A percentile compares a stretch with the other conserved stretches of the same genome.
Evolutionary conservation across 345 rosid species (phyloP).

Genomic region (Eucalyptus polybractea): DNA sequence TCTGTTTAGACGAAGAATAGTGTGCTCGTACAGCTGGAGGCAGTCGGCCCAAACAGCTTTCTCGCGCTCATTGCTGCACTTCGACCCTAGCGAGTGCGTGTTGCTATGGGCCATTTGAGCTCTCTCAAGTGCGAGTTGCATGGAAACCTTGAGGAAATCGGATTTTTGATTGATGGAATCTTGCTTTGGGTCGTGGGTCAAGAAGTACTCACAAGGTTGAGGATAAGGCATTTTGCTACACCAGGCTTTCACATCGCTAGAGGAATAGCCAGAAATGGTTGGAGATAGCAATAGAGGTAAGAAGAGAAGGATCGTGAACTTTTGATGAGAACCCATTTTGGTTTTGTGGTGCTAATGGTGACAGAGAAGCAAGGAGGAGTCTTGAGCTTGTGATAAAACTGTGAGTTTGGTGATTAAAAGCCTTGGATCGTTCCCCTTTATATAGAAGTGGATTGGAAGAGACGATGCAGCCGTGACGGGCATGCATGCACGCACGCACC

Average conservation of each 20-base stretch:
- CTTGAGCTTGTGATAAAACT: background rate
- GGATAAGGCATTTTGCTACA: conserved; percentile 10
- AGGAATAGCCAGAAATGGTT: conserved; percentile 4
- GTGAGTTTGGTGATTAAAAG: background rate
- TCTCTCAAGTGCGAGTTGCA: conserved; percentile 23
- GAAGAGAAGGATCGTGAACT: background rate
- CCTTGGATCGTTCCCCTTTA: background rate
- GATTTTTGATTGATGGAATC: conserved; percentile 4
- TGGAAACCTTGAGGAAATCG: conserved; percentile 10
- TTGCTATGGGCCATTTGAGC: conserved; percentile 32
- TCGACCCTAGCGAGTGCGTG: conserved; percentile 31
- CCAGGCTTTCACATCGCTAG: background rate
- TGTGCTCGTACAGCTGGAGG: conserved; percentile 35
- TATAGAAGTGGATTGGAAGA: background rate
- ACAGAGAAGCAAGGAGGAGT: background rate
- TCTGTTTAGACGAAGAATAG: conserved; percentile 39
- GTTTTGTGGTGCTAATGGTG: too few species aligned
- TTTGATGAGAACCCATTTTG: too few species aligned
- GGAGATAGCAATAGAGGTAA: background rate
- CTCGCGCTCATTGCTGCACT: conserved; percentile 28
- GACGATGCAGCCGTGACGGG: background rate
- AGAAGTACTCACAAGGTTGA: conserved; percentile 13
- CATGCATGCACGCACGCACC: background rate
- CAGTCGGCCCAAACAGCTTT: conserved; percentile 12
- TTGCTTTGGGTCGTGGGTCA: background rate